Evolutionary conservation across 1,284 basidiomycete genomes (phyloP), one percentile per base, ranked within the genome.

Genomic region (Rhodotorula glutinis): DNA sequence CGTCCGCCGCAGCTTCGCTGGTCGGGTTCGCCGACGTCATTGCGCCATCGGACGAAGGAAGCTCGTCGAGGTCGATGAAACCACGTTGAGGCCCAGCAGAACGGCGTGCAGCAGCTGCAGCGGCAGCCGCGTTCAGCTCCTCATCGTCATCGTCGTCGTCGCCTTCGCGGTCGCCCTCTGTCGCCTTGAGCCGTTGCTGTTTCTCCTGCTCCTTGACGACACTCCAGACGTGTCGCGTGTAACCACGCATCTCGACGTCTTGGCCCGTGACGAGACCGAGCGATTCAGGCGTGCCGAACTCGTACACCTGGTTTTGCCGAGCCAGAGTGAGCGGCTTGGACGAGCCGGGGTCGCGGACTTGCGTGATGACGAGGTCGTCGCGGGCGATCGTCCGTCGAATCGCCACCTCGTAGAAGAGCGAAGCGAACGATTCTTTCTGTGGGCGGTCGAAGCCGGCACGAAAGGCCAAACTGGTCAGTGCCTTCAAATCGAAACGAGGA

Each of bases 231-330:
- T 57, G 51, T 16, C 9, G 8, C 19, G 61, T 61, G 33, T 66
- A 69, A 1, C 54, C 64, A 21, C 33, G 38, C 49, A 69, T 51
- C 4, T 51, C 17, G 3, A 41, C 59, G 8, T 29, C 30, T 3
- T 5, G 23, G 1, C 52, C 44, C 4, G 58, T 3, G 0, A 13
- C 2, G 29, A 66, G 29, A 8, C 46, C 30, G 51, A 69, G 62
- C 2, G 64, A 60, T 2, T 38, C 43, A 23, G 67, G 64, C 19
- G 67, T 69, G n/a, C 67, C 67, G 8, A 66, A 69, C 7, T 65
- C 63, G 61, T 55, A 69, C 21, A 67, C 30, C 53, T 53, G 59
- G 25, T 38, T 60, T 16, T 29, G 47, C n/a, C 41, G 44, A 17
- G 25, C 25, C 27, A 27, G 7, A 21, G 23, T 41, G 40, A 41